Evolutionary conservation across 352 stramenopile genomes (phyloP), one percentile per base, ranked within the genome.

Genomic region (Phytophthora pinifolia): DNA sequence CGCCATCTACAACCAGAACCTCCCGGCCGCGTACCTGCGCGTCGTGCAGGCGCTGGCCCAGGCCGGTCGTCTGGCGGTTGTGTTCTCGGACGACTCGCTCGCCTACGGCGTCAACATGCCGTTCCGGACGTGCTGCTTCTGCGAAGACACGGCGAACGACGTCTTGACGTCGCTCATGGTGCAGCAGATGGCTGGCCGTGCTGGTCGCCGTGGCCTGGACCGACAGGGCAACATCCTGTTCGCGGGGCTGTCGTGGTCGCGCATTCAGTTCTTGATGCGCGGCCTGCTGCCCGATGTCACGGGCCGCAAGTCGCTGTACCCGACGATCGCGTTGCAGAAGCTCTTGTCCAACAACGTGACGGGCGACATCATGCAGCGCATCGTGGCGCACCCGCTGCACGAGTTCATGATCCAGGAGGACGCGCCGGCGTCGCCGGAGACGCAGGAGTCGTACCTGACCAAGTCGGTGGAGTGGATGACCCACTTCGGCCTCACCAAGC

Each of bases 51-150:
- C 94, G 31, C 82, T 99, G 36, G 96, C 96, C 14, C 96, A 99
- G 66, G 90, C 97, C 47, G 96, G 96, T 77, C 96, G 97, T 60
- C 74, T 99, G 10, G 96, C 94, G 2, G 96, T 99, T 46, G 96
- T 99, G 7, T 99, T 99, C 65, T 98, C 93, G 32, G 96, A 99
- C 66, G 92, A 98, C 57, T 98, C 96, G 20, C 80, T 99, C 35
- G 97, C 97, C 6, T 99, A 99, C 68, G 97, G 97, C 76, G 96
- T 99, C 0, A 99, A 99, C 84, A 99, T 99, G 97, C 97, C 97
- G 27, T 99, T 99, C 93, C 92, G 97, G 60, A 98, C 95, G 20
- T 98, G 96, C 66, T 89, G 97, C 48, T 99, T 99, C 74, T 99
- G 96, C 66, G 96, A 98, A 79, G 96, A 99, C 70, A 98, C 98